Evolutionary conservation across 2,329 filamentous ascomycete genomes (phyloP).

Genomic region (Phaeomoniella chlamydospora): DNA sequence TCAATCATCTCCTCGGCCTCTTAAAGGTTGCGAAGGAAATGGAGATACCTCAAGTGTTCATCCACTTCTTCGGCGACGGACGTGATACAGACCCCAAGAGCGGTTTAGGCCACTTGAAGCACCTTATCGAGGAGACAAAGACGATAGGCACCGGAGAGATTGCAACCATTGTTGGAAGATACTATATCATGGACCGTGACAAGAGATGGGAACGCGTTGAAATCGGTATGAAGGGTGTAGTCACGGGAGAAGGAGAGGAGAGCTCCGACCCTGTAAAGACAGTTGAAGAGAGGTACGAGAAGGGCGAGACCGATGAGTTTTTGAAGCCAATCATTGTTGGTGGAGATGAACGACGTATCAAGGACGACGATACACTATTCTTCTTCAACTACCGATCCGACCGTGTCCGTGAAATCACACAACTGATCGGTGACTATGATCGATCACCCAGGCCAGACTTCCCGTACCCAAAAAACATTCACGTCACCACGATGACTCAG

Average conservation of each 20-base stretch:
- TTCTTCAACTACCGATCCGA: slow-evolving; percentile 99
- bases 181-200: slow-evolving; percentile 98
- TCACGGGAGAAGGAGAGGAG: slow-evolving; percentile 75
- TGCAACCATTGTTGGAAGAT: slow-evolving; percentile 84
- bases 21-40: slow-evolving; percentile 82
- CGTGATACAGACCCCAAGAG: slow-evolving; percentile 97
- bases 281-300: slow-evolving; percentile 75
- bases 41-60: slow-evolving; percentile 79
- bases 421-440: slow-evolving; percentile 84
- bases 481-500: slow-evolving; percentile 91
- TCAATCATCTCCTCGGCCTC: slow-evolving; percentile 78
- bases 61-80: slow-evolving; percentile 98
- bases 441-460: slow-evolving; percentile 83
- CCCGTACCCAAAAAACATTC: slow-evolving; percentile 76
- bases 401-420: slow-evolving; percentile 88
- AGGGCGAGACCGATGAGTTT: slow-evolving; percentile 91
- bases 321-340: slow-evolving; percentile 93
- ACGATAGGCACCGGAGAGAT: slow-evolving; percentile 79
- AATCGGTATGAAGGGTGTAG: slow-evolving; percentile 72
- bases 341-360: slow-evolving; percentile 70
- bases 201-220: slow-evolving; percentile 97
- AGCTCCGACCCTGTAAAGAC: slow-evolving; percentile 73
- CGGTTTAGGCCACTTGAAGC: slow-evolving; percentile 71
- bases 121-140: slow-evolving; percentile 64
- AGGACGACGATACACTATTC: slow-evolving; percentile 89